Conservation (phyloP, 192 early-diverging fungal species). For the Backusella liffmaniae region DNA sequence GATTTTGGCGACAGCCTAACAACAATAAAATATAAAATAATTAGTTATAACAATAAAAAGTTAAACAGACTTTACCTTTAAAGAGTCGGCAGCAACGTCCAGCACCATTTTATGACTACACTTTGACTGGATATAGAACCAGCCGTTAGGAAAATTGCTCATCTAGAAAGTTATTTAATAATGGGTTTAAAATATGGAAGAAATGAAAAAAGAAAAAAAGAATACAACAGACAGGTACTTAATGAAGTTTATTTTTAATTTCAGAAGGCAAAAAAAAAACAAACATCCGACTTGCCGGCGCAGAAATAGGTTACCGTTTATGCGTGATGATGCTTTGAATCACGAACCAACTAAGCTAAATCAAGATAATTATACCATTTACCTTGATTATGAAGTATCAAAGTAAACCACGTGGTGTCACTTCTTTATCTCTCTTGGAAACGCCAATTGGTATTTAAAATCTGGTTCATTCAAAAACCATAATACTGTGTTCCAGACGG, state of each 20-base stretch:
- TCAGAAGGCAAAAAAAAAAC: background rate
- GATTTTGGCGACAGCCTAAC: slow-evolving; percentile 25
- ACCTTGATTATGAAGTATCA: background rate
- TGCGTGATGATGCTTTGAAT: background rate
- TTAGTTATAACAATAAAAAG: background rate
- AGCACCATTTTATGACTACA: slow-evolving; percentile 28
- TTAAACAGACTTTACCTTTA: slow-evolving; percentile 24
- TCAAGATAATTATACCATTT: background rate
- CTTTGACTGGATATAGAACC: slow-evolving; percentile 35
- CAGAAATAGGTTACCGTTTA: background rate
- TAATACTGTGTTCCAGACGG: background rate
- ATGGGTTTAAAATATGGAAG: background rate
- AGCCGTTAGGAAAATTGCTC: slow-evolving; percentile 30
- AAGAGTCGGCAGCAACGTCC: slow-evolving; percentile 29
- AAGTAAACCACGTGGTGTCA: background rate
- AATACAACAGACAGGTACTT: background rate
- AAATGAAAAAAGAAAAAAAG: background rate
- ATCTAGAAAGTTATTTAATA: background rate
- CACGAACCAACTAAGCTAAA: background rate
- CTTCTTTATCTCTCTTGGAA: background rate
- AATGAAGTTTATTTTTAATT: background rate
- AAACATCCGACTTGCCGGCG: slow-evolving; percentile 3
- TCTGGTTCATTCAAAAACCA: no score
- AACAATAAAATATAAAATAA: background rate
- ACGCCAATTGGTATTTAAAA: no score